Base-by-base conservation (phyloP, 2,329 filamentous ascomycete genomes). In the Fusarium sp. region DNA sequence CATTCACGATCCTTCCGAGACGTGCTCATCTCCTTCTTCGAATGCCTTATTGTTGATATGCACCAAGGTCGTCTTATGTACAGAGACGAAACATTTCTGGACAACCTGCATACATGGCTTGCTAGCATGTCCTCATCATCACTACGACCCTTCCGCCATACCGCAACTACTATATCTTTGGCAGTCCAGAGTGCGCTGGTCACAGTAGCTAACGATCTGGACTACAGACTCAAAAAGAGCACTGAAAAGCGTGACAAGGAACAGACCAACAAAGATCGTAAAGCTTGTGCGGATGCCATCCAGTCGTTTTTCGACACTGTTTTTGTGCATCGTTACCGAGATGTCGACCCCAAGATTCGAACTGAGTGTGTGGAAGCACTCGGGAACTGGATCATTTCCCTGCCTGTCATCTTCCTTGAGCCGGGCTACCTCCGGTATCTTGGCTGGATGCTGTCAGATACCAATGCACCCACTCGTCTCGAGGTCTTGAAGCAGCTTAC, bases 261-360 rank as follows among this genome's bases (percentile, higher is more conserved):
- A 46, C 89, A 94, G 72, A 90, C 91, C 39, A 91, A 91, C 71
- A 84, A 89, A 69, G 91, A 91, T 78, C 87, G 93, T 38, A 91
- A 93, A 66, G 84, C 87, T 18, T 89, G 94, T 59, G 91, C 93
- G 72, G 87, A 88, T 35, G 87, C 91, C 66, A 90, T 98, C 64
- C 92, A 92, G 73, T 94, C 97, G 73, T 94, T 94, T 76, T 97
- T 98, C 78, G 93, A 97, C 75, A 93, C 93, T 4, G 91, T 98
- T 51, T 99, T 97, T 79, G 92, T 98, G 35, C 95, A 99, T 82
- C 91, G 96, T 52, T 99, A 98, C 81, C 93, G 96, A 69, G 96
- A 99, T 79, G 90, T 98, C 35, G 96, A 99, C 78, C 90, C 94
- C 11, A 93, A 90, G 76, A 97, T 99, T 73, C 90, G 96, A 59